Conservation (phyloP, 495 filamentous ascomycete species). For the Aspergillus nidulans region DNA sequence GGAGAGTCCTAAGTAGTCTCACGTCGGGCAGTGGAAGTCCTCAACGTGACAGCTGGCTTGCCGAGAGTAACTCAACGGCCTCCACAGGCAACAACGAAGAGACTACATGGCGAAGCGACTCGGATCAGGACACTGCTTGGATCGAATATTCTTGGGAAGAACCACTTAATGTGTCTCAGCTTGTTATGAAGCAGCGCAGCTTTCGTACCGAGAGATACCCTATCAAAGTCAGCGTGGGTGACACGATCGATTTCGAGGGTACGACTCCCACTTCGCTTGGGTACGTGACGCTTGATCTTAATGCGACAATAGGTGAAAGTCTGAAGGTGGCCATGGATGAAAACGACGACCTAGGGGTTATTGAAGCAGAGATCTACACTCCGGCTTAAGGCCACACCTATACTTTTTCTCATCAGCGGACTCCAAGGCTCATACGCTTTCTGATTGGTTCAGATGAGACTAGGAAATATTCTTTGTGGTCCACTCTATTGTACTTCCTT, state of each 20-base stretch:
- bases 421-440: too few relatives aligned
- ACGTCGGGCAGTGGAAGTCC: not conserved
- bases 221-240: conserved; percentile 1
- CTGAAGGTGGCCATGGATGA: not conserved
- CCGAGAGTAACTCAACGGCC: not conserved
- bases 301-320: not conserved
- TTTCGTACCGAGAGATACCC: not conserved
- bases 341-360: not conserved
- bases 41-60: conserved; percentile 5
- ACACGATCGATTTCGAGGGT: conserved; percentile 1
- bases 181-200: conserved; percentile 1
- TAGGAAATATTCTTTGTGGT: too few relatives aligned
- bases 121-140: not conserved
- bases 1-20: not conserved
- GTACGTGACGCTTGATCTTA: not conserved
- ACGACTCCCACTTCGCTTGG: not conserved
- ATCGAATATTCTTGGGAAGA: conserved; percentile 5
- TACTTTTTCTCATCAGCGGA: not conserved
- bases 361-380: conserved; percentile 7
- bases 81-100: conserved; percentile 6
- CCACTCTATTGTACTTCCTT: too few relatives aligned
- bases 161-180: not conserved
- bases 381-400: not conserved
- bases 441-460: not conserved
- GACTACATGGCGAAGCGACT: not conserved